These are phyloP conservation scores for Sextonia rubra DNA, from an alignment of 164 flowering plant genomes.

Conservation along the genomic window DNA sequence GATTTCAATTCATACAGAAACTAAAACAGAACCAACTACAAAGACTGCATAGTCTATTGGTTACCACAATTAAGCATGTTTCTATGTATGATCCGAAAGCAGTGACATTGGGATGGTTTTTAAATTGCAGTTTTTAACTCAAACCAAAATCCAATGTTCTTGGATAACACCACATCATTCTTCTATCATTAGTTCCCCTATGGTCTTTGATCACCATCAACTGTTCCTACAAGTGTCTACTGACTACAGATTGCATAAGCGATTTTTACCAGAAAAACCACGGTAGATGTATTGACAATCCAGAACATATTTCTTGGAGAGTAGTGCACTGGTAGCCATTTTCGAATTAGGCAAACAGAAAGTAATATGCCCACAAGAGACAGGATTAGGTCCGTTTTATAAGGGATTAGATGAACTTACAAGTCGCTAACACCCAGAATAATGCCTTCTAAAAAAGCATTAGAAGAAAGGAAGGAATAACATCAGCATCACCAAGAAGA, in stretches of 20 bases:
- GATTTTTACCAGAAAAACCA: constrained; percentile 22
- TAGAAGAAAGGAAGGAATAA: constrained; percentile 13
- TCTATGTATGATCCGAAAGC: no score
- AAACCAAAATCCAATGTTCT: no score
- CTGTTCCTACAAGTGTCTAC: no score
- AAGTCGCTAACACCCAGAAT: background rate
- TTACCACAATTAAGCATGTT: no score
- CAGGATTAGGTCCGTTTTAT: constrained; percentile 11
- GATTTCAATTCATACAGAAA: background rate
- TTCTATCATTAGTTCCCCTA: no score
- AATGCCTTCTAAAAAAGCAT: constrained; percentile 16
- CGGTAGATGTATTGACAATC: constrained; percentile 25
- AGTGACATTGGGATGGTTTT: no score
- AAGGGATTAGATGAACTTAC: background rate
- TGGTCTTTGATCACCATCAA: no score
- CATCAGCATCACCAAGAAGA: constrained; percentile 14
- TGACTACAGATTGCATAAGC: no score
- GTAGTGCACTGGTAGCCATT: constrained; percentile 17
- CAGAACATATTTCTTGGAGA: constrained; percentile 16
- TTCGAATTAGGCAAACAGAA: background rate
- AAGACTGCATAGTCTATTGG: background rate
- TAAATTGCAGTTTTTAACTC: no score
- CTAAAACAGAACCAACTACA: background rate
- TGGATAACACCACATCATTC: no score
- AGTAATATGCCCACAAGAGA: background rate